Base-by-base conservation (phyloP, 768 basidiomycete species). In the Collybia sordida region DNA sequence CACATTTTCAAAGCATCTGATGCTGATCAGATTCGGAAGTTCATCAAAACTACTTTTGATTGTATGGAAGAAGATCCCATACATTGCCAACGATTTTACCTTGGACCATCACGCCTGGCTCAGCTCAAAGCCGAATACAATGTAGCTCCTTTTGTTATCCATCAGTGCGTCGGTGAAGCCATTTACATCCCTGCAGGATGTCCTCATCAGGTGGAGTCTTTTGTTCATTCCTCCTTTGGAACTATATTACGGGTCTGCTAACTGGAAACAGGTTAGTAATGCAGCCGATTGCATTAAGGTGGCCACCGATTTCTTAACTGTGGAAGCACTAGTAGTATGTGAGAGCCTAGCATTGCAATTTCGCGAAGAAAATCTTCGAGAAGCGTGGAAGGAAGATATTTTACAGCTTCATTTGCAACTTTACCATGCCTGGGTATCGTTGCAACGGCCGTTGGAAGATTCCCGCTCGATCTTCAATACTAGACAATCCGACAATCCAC, bases 141-240 rank as follows among this genome's bases (percentile, higher is more conserved):
- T 6, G 89, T 97, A 31, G 80, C 72, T 68, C 88, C 88, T 52
- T 86, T 84, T 68, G 73, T 93, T 46, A 78, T 97, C 21, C 93
- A 92, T 65, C 95, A 97, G 66, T 79, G 79, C 54, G 89, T 89
- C 3, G 93, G 93, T 18, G 89, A 98, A 61, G 94, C 92, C 0
- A 84, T 98, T 9, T 93, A 96, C 66, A 92, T 98, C 55, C 94
- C 94, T 15, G 95, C 94, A 2, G 94, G 92, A 17, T 93, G 88
- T 64, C 88, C 89, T 0, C 90, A 93, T 68, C 90, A 93, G 81
- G 90, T 88, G n/a, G n/a, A n/a, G n/a, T n/a, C n/a, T n/a, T n/a
- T 44, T 45, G 77, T 50, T 21, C 23, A 35, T 15, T 17, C 18
- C 11, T 8, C 1, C 28, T 24, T 36, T 37, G 47, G 12, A 22